These are phyloP conservation scores for Trichoderma atrobrunneum DNA, from an alignment of 2,329 filamentous ascomycete species.

Conservation along the genomic window DNA sequence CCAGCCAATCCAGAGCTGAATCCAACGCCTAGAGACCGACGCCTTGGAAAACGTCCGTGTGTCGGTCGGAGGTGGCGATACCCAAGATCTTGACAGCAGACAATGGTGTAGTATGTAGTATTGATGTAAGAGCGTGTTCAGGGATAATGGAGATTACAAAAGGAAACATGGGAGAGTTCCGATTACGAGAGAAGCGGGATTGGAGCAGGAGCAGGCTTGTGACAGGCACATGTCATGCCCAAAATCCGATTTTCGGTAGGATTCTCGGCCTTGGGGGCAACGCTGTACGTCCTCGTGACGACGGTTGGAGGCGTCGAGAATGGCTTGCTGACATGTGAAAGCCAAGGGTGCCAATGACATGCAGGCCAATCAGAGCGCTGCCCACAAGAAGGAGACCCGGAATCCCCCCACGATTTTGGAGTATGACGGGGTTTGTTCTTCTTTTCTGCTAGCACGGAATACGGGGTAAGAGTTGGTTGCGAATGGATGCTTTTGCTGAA, in stretches of 20 bases:
- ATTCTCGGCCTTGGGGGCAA: constrained; percentile 2
- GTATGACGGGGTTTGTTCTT: not conserved
- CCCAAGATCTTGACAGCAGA: not conserved
- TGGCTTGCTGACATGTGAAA: constrained; percentile 19
- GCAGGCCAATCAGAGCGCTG: constrained; percentile 10
- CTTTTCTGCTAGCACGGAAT: not conserved
- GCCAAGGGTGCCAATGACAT: not conserved
- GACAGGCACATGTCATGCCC: constrained; percentile 16
- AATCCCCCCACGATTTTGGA: constrained; percentile 5
- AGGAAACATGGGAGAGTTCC: not conserved
- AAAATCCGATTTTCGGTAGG: constrained; percentile 1
- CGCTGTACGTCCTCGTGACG: constrained; percentile 15
- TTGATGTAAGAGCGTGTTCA: not conserved
- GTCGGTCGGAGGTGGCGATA: constrained; percentile 9
- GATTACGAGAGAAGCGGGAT: not conserved
- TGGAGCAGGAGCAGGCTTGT: not conserved
- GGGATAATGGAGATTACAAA: not conserved
- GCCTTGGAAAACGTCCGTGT: not conserved
- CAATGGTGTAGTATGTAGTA: not conserved
- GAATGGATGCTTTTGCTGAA: not conserved
- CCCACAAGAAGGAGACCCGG: constrained; percentile 7
- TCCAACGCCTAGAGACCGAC: not conserved
- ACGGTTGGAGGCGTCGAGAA: not conserved
- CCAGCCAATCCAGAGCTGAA: not conserved
- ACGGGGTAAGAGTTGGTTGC: not conserved